These are phyloP conservation scores for Hibiscus syriacus DNA, from an alignment of 345 rosid genomes.

Conservation along the genomic window DNA sequence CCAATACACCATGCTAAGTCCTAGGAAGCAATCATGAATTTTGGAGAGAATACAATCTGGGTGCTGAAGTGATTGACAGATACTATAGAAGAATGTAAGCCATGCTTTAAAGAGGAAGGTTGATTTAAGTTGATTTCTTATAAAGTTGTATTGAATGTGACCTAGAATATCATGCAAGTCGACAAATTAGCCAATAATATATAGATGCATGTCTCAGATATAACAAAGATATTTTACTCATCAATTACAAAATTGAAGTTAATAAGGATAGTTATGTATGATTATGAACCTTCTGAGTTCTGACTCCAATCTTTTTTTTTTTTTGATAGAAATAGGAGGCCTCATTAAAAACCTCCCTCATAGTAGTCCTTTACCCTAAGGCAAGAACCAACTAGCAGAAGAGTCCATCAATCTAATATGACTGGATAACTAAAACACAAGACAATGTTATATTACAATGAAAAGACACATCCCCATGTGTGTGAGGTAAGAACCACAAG, in stretches of 20 bases:
- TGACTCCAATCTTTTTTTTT: too few relatives aligned
- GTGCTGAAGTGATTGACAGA: neutral
- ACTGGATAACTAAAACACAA: neutral
- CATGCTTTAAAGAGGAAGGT: neutral
- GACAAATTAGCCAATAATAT: neutral
- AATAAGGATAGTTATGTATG: neutral
- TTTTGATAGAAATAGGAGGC: too few relatives aligned
- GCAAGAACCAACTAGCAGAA: too few relatives aligned
- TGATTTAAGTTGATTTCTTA: conserved; percentile 1
- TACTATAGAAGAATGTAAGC: neutral
- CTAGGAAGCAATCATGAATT: neutral
- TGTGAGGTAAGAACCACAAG: neutral
- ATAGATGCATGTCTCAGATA: conserved; percentile 1
- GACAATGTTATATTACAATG: neutral
- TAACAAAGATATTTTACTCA: neutral
- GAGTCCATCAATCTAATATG: neutral
- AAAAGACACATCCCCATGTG: neutral
- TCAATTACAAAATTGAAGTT: too few relatives aligned
- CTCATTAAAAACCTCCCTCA: too few relatives aligned
- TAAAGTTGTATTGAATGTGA: neutral
- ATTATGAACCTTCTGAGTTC: neutral
- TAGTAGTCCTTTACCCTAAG: too few relatives aligned
- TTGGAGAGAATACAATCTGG: neutral
- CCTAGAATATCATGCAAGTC: neutral
- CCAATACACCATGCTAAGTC: neutral